Percentiles rank a stretch among this genome's conserved stretches.
Conservation (phyloP, 768 basidiomycete genomes). For the Macrocybe gigantea region DNA sequence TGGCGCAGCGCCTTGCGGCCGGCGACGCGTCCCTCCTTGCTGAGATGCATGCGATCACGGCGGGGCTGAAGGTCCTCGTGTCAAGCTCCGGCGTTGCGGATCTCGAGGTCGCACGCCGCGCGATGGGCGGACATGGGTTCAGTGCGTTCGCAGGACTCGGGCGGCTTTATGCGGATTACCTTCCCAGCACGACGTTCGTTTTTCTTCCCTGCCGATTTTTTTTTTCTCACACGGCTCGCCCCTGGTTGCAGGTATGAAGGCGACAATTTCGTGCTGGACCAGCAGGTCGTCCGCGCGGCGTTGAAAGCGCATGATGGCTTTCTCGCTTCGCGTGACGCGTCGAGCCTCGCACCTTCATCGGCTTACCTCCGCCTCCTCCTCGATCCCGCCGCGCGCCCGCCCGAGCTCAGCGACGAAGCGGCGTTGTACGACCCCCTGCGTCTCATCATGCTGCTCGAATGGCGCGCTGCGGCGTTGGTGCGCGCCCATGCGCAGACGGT, state of each 20-base stretch:
- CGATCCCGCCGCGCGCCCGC: conserved; percentile 3
- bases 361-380: conserved; percentile 52
- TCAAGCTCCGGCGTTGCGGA: conserved; percentile 48
- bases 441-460: conserved; percentile 49
- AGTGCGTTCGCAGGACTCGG: conserved; percentile 66
- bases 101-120: conserved; percentile 59
- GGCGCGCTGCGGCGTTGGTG: conserved; percentile 60
- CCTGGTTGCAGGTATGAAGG: conserved; percentile 53
- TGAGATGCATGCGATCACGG: conserved; percentile 67
- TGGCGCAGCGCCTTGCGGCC: conserved; percentile 41
- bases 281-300: conserved; percentile 69
- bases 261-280: conserved; percentile 73
- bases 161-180: conserved; percentile 54
- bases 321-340: conserved; percentile 18
- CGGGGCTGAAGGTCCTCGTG: conserved; percentile 61
- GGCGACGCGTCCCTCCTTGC: conserved; percentile 61
- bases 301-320: conserved; percentile 49
- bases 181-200: conserved; percentile 59
- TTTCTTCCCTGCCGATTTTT: background rate
- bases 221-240: background rate
- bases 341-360: conserved; percentile 40
- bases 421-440: conserved; percentile 33
- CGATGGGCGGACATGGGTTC: conserved; percentile 77
- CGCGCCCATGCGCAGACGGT: conserved; percentile 32
- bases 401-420: conserved; percentile 13